Conservation (phyloP, 257 asterid species). For the Solanum ossicruentum region DNA sequence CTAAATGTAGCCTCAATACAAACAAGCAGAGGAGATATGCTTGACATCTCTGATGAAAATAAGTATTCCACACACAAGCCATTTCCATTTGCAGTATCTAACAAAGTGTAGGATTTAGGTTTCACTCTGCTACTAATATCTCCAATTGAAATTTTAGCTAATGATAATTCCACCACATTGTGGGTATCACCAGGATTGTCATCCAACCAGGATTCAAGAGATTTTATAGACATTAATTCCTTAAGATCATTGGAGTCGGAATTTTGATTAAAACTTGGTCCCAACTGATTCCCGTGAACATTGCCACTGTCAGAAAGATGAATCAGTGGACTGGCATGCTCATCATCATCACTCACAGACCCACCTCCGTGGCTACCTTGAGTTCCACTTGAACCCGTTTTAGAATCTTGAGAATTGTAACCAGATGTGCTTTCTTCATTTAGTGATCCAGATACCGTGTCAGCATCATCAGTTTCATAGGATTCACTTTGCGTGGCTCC, state of each 20-base stretch:
- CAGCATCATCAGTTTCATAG: conserved; percentile 44
- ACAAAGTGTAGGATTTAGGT: conserved; percentile 52
- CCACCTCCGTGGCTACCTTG: conserved; percentile 27
- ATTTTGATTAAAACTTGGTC: conserved; percentile 11
- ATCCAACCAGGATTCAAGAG: conserved; percentile 89
- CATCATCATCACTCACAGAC: conserved; percentile 30
- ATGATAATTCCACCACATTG: conserved; percentile 36
- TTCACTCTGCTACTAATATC: conserved; percentile 59
- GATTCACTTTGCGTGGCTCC: conserved; percentile 24
- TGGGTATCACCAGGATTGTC: conserved; percentile 50
- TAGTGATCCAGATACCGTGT: conserved; percentile 52
- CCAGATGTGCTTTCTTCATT: conserved; percentile 65
- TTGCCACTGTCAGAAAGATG: conserved; percentile 67
- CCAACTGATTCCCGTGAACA: conserved; percentile 19
- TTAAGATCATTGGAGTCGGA: conserved; percentile 43
- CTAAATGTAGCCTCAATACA: conserved; percentile 58
- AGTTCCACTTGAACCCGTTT: conserved; percentile 37
- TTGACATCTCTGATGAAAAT: conserved; percentile 67
- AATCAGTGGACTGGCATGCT: conserved; percentile 39
- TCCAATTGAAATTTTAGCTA: conserved; percentile 82
- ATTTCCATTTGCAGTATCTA: conserved; percentile 74
- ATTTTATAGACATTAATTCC: conserved; percentile 62
- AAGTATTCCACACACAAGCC: conserved; percentile 65
- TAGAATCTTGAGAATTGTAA: conserved; percentile 59
- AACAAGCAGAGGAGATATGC: conserved; percentile 42